Conservation (phyloP, 805 yeast species). For the Pichia rugopelliculosa region DNA sequence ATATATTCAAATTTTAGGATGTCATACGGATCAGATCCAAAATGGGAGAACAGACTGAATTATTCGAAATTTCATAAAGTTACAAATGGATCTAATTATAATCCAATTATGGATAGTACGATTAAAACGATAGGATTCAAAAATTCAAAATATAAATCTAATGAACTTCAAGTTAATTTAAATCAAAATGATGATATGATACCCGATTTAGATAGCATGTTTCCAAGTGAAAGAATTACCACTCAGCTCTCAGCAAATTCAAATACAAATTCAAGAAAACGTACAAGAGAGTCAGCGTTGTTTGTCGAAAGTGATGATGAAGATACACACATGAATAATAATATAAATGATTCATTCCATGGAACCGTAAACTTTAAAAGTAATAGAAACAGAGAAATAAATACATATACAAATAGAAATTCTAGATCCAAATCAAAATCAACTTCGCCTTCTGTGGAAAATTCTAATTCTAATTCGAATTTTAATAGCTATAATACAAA, state of each 20-base stretch:
- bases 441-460: background rate
- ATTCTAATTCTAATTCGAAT: background rate
- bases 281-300: conserved; percentile 3
- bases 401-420: too few species aligned
- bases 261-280: background rate
- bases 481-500: background rate
- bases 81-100: conserved; percentile 4
- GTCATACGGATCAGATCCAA: conserved; percentile 7
- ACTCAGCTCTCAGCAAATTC: background rate
- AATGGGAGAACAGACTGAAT: conserved; percentile 16
- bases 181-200: conserved; percentile 11
- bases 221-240: background rate
- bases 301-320: conserved; percentile 12
- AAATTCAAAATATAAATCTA: conserved; percentile 13
- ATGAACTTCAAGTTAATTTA: conserved; percentile 5
- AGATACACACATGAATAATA: conserved; percentile 5
- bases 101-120: conserved; percentile 18
- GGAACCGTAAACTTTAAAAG: background rate
- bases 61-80: conserved; percentile 15
- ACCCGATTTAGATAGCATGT: conserved; percentile 5
- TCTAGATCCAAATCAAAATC: background rate
- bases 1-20: background rate
- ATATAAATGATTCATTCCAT: background rate
- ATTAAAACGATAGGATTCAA: conserved; percentile 15
- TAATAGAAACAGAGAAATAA: too few species aligned